Percentiles rank a stretch among this genome's conserved stretches.
These are phyloP conservation scores for Apiospora rasikravindrae DNA, from an alignment of 2,329 filamentous ascomycete species.

Conservation along the genomic window DNA sequence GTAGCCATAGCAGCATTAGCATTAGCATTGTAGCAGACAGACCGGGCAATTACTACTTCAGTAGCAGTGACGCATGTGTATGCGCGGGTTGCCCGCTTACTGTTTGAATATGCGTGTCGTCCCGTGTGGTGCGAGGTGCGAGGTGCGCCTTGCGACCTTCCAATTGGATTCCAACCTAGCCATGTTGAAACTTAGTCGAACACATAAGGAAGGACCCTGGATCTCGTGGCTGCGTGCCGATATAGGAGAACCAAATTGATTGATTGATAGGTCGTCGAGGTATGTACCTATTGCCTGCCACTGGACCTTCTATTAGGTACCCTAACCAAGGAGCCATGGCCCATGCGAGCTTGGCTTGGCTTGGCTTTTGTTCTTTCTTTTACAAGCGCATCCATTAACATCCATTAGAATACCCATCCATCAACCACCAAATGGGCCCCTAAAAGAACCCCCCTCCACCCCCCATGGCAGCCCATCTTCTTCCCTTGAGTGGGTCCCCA, in stretches of 20 bases:
- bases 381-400: not conserved
- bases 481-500: not conserved
- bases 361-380: no score
- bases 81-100: constrained; percentile 5
- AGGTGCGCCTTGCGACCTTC: not conserved
- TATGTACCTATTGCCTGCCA: no score
- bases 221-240: not conserved
- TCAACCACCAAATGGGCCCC: no score
- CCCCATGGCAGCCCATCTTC: no score
- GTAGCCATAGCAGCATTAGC: not conserved
- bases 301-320: not conserved
- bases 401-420: no score
- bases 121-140: not conserved
- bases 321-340: not conserved
- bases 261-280: not conserved
- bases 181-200: constrained; percentile 12
- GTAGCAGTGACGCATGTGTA: not conserved
- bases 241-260: not conserved
- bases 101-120: not conserved
- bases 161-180: constrained; percentile 7
- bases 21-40: not conserved
- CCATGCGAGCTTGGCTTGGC: not conserved
- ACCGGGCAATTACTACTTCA: not conserved
- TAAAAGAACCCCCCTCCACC: no score
- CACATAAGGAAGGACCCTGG: constrained; percentile 10